phyloP scores from a whole-genome alignment of 352 stramenopile species.

The Globisporangium abappressorium region DNA sequence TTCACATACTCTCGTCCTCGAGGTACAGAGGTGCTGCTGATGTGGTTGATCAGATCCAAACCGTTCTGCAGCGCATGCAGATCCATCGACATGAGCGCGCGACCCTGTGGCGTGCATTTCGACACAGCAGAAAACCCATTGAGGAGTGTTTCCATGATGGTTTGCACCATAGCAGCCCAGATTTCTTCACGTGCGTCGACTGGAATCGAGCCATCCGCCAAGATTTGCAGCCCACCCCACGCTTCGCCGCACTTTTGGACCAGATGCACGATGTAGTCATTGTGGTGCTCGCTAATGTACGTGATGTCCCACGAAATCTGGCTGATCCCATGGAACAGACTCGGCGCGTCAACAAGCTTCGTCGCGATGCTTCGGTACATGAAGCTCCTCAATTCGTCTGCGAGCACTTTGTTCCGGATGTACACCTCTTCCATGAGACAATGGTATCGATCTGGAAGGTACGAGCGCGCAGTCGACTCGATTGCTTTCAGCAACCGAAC shows the following conservation, averaged over 20 bases:
- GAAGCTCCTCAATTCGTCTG: slow-evolving; percentile 57
- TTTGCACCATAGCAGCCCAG: slow-evolving; percentile 80
- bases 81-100: slow-evolving; percentile 97
- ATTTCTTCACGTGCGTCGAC: slow-evolving; percentile 69
- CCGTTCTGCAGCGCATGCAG: slow-evolving; percentile 88
- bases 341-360: slow-evolving; percentile 40
- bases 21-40: slow-evolving; percentile 43
- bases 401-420: slow-evolving; percentile 41
- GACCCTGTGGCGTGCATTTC: slow-evolving; percentile 92
- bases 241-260: slow-evolving; percentile 81
- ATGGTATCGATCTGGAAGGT: slow-evolving; percentile 60
- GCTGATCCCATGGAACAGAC: slow-evolving; percentile 40
- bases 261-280: slow-evolving; percentile 76
- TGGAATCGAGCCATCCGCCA: slow-evolving; percentile 63
- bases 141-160: slow-evolving; percentile 88
- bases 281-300: slow-evolving; percentile 67
- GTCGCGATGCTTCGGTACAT: slow-evolving; percentile 56
- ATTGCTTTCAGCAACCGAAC: slow-evolving; percentile 62
- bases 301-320: slow-evolving; percentile 63
- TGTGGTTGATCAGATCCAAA: slow-evolving; percentile 79
- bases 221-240: slow-evolving; percentile 69
- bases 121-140: slow-evolving; percentile 88
- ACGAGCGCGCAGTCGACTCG: slow-evolving; percentile 58
- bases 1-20: slow-evolving; percentile 67
- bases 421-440: slow-evolving; percentile 73